phyloP scores from a whole-genome alignment of 2,329 filamentous ascomycete genomes.

The Aspergillus sp. region DNA sequence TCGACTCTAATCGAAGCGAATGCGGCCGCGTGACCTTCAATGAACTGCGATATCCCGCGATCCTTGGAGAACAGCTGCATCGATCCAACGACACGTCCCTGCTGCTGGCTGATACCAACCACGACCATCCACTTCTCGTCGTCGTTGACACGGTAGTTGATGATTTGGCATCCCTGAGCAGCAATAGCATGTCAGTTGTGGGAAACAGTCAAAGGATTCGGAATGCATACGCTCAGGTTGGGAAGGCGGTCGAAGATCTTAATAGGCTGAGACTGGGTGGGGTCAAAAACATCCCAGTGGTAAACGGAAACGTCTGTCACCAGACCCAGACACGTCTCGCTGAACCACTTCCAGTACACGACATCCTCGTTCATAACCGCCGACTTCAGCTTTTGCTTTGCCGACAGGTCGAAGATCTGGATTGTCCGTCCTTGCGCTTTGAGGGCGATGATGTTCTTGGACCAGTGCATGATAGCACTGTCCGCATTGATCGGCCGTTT shows the following conservation, averaged over 20 bases:
- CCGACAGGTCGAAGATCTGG: conserved; percentile 92
- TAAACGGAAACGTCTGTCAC: conserved; percentile 88
- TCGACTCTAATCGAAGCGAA: conserved; percentile 88
- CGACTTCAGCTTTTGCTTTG: conserved; percentile 94
- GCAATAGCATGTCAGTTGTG: conserved; percentile 4
- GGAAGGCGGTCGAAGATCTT: conserved; percentile 94
- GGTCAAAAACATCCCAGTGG: conserved; percentile 96
- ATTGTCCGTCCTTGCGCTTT: conserved; percentile 91
- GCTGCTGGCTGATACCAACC: conserved; percentile 88
- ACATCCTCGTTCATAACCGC: conserved; percentile 96
- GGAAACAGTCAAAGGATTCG: not conserved
- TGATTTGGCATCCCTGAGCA: conserved; percentile 84
- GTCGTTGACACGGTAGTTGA: conserved; percentile 95
- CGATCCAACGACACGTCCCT: conserved; percentile 86
- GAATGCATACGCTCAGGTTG: conserved; percentile 67
- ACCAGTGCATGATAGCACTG: conserved; percentile 99
- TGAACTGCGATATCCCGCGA: conserved; percentile 92
- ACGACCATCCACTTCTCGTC: conserved; percentile 99
- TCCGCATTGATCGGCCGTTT: conserved; percentile 96
- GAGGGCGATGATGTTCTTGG: conserved; percentile 88
- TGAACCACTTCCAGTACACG: conserved; percentile 99
- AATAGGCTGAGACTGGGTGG: conserved; percentile 67
- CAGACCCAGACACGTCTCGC: conserved; percentile 76
- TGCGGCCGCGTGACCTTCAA: conserved; percentile 92
- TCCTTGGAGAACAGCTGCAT: conserved; percentile 98